These are phyloP conservation scores for Paraphaeosphaeria minitans DNA, from an alignment of 2,329 filamentous ascomycete species.

Conservation along the genomic window DNA sequence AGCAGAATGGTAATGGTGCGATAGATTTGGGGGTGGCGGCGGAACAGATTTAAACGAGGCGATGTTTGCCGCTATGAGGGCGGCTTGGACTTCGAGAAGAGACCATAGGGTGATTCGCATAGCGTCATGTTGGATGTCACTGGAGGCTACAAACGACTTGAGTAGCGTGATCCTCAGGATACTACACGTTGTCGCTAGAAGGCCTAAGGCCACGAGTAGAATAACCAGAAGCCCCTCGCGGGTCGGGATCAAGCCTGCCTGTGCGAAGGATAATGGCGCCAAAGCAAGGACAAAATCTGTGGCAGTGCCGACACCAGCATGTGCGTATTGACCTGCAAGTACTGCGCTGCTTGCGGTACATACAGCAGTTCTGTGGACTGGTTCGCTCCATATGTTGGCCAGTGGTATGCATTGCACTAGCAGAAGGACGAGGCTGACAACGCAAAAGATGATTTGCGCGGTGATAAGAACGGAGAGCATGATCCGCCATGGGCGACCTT, in stretches of 20 bases:
- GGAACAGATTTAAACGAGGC: slow-evolving; percentile 26
- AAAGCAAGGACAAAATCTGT: slow-evolving; percentile 28
- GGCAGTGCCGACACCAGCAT: slow-evolving; percentile 21
- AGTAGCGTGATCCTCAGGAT: slow-evolving; percentile 26
- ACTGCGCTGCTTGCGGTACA: slow-evolving; percentile 14
- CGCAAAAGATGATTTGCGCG: slow-evolving; percentile 24
- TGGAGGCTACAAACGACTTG: slow-evolving; percentile 19
- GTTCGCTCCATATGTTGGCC: slow-evolving; percentile 22
- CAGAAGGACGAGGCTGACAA: slow-evolving; percentile 23
- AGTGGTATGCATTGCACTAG: slow-evolving; percentile 28
- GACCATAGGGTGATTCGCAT: slow-evolving; percentile 28
- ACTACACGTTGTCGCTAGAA: slow-evolving; percentile 27
- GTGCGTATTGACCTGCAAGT: slow-evolving; percentile 20
- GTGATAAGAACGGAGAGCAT: slow-evolving; percentile 30
- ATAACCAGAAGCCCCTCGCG: slow-evolving; percentile 24
- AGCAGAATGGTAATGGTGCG: neutral
- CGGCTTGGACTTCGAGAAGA: slow-evolving; percentile 28
- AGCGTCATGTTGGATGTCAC: slow-evolving; percentile 21
- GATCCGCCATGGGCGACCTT: slow-evolving; percentile 15
- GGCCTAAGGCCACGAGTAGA: slow-evolving; percentile 24
- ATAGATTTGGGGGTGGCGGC: slow-evolving; percentile 18
- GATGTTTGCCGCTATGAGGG: slow-evolving; percentile 31
- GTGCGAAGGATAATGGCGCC: slow-evolving; percentile 24
- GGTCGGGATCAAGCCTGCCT: slow-evolving; percentile 19
- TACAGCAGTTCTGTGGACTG: slow-evolving; percentile 9